Evolutionary conservation across 2,329 filamentous ascomycete species (phyloP).

Genomic region (Aspergillus caelatus): DNA sequence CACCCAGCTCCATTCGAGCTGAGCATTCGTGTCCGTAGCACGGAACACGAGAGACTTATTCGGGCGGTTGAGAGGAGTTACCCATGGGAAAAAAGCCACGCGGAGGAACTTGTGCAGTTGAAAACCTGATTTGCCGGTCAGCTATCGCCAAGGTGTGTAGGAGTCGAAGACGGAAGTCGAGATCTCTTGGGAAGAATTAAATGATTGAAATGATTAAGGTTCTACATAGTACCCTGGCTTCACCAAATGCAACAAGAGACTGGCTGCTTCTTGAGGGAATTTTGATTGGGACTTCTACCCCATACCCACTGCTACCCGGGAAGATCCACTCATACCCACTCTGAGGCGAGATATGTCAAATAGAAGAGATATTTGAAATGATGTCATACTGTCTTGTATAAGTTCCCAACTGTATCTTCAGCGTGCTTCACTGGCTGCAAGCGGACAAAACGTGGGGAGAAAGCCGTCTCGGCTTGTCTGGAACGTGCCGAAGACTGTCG

Average conservation of each 20-base stretch:
- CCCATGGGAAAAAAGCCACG: conserved; percentile 47
- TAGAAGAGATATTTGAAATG: not conserved
- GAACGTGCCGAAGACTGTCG: not conserved
- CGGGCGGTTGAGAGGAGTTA: conserved; percentile 36
- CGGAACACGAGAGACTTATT: conserved; percentile 36
- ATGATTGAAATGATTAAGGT: not conserved
- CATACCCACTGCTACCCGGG: not conserved
- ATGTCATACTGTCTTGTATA: not conserved
- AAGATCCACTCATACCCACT: not conserved
- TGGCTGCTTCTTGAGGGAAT: not conserved
- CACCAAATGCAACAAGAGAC: no score
- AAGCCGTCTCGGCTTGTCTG: not conserved
- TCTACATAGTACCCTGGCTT: not conserved
- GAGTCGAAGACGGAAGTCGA: no score
- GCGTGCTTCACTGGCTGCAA: not conserved
- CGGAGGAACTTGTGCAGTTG: conserved; percentile 9
- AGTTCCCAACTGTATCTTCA: not conserved
- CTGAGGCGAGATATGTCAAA: not conserved
- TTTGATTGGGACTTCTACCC: not conserved
- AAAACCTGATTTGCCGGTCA: not conserved
- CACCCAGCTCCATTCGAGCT: conserved; percentile 41
- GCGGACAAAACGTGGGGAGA: not conserved
- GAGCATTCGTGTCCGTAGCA: conserved; percentile 37
- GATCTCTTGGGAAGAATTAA: not conserved
- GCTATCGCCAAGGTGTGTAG: not conserved